Percentiles rank a stretch among this genome's conserved stretches.
Conservation (phyloP, 73 alveolate genomes). For the Tetrahymena thermophila region DNA sequence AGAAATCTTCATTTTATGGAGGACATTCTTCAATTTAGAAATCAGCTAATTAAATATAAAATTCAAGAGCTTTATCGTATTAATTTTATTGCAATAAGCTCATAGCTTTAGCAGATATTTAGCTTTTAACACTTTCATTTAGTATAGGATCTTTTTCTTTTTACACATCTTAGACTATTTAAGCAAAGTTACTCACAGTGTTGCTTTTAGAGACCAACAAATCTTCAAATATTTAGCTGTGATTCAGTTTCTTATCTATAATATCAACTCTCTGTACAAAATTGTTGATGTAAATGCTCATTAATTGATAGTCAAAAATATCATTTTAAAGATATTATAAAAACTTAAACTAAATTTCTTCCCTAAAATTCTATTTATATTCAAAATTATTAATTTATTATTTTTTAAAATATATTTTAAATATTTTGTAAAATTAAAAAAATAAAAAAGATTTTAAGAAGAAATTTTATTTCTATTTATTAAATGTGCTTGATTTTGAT, state of each 20-base stretch:
- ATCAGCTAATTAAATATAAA: neutral
- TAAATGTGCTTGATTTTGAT: no score
- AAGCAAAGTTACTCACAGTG: neutral
- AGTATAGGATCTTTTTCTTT: neutral
- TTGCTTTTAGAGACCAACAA: neutral
- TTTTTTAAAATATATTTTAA: neutral
- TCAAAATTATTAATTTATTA: neutral
- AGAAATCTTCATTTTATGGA: neutral
- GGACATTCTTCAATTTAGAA: neutral
- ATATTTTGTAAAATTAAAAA: no score
- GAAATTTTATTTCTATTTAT: no score
- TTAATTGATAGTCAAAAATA: neutral
- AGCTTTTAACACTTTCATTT: neutral
- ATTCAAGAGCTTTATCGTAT: neutral
- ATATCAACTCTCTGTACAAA: neutral
- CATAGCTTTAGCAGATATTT: neutral
- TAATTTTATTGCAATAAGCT: neutral
- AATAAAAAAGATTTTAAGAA: no score
- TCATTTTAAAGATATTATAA: neutral
- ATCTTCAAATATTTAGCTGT: neutral
- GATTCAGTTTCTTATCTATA: neutral
- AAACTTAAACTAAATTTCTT: neutral
- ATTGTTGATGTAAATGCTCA: neutral
- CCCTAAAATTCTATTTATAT: neutral
- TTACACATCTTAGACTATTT: neutral